Evolutionary conservation across 2,329 filamentous ascomycete species (phyloP).

Genomic region (Colletotrichum sp.): DNA sequence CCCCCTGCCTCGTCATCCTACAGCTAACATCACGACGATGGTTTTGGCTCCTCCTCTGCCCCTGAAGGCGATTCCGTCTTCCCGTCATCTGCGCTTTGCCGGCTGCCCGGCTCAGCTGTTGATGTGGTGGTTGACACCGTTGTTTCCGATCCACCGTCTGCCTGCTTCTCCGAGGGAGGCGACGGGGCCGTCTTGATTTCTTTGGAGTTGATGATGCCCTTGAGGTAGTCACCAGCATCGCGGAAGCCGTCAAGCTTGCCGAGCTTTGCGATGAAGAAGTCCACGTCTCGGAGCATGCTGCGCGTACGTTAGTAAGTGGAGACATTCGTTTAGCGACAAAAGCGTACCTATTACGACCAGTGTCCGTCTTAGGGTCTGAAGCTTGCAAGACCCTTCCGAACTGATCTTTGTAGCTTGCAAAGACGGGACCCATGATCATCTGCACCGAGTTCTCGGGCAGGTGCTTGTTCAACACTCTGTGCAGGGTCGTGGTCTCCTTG

Average conservation of each 20-base stretch:
- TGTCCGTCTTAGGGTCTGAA: slow-evolving; percentile 67
- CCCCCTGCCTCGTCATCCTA: background rate
- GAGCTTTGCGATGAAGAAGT: slow-evolving; percentile 73
- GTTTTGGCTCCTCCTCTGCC: slow-evolving; percentile 17
- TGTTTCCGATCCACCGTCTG: slow-evolving; percentile 9
- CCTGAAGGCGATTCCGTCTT: slow-evolving; percentile 15
- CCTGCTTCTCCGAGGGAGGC: slow-evolving; percentile 13
- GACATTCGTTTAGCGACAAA: background rate
- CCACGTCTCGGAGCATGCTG: slow-evolving; percentile 79
- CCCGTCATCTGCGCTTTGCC: slow-evolving; percentile 9
- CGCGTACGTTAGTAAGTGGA: background rate
- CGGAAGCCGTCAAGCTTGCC: slow-evolving; percentile 81
- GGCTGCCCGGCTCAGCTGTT: slow-evolving; percentile 3
- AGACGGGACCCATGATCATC: slow-evolving; percentile 87
- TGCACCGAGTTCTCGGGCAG: slow-evolving; percentile 77
- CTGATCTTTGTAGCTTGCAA: slow-evolving; percentile 80
- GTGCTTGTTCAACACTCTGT: slow-evolving; percentile 83
- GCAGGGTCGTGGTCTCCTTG: slow-evolving; percentile 84
- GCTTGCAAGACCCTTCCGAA: slow-evolving; percentile 74
- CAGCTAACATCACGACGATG: background rate
- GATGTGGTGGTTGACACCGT: background rate
- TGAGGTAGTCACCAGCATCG: slow-evolving; percentile 73
- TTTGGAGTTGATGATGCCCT: slow-evolving; percentile 69
- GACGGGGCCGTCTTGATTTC: slow-evolving; percentile 35
- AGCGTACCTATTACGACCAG: slow-evolving; percentile 73